Evolutionary conservation across 257 asterid species (phyloP).

Genomic region (Rhazya stricta): DNA sequence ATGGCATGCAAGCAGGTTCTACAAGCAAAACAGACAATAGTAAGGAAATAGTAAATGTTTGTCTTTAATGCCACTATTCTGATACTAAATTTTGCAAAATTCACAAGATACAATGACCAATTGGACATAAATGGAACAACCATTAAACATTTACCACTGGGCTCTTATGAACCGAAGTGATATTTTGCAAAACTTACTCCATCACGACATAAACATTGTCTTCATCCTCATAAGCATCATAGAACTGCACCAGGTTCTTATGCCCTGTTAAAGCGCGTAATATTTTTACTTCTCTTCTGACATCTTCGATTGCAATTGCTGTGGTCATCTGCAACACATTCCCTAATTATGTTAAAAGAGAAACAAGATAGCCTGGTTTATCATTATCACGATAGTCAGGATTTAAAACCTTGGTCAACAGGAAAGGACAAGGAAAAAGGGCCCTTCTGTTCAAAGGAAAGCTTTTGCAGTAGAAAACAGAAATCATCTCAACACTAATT

Average conservation of each 20-base stretch:
- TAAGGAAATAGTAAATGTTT: conserved; percentile 4
- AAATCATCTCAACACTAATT: background rate
- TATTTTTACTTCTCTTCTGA: conserved; percentile 61
- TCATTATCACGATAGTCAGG: background rate
- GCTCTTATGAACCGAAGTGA: background rate
- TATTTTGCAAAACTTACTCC: conserved; percentile 45
- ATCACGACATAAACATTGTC: conserved; percentile 55
- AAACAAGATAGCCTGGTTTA: background rate
- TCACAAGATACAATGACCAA: background rate
- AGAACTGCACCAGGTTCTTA: conserved; percentile 53
- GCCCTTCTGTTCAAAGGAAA: background rate
- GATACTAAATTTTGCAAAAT: background rate
- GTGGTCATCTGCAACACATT: conserved; percentile 56
- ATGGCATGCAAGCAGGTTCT: background rate
- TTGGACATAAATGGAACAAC: background rate
- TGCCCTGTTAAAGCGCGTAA: conserved; percentile 62
- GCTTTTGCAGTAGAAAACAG: background rate
- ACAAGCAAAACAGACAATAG: conserved; percentile 1
- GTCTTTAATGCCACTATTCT: background rate
- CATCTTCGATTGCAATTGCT: conserved; percentile 63
- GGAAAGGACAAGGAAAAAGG: background rate
- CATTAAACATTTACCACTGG: background rate
- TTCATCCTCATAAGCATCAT: conserved; percentile 64
- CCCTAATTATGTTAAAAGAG: conserved; percentile 8
- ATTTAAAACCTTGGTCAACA: background rate